Evolutionary conservation across 371 early-diverging fungal genomes (phyloP), one percentile per base, ranked within the genome.

Genomic region (Apophysomyces ossiformis): DNA sequence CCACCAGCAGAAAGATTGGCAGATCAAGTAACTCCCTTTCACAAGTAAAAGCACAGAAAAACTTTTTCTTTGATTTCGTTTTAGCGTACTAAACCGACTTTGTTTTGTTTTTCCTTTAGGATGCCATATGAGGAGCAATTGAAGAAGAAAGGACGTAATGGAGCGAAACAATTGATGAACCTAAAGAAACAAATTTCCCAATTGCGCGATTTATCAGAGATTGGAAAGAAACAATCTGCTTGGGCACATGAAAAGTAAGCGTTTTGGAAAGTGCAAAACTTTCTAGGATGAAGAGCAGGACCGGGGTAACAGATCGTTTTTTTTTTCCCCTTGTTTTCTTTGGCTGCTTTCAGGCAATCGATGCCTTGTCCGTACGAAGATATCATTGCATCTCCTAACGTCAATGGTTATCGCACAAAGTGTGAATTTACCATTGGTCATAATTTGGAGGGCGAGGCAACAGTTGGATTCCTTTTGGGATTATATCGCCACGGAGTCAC

Each of bases 391-490:
- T 93, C 94, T 12, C 95, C 95, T 15, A 68, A 78, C 5, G 26
- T 70, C 4, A 70, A 82, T 38, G 88, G 87, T 1, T 95, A 94
- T 73, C 84, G 94, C 37, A 93, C 83, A 63, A 94, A 94, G 71
- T 92, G 92, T 72, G 94, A 95, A 66, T 94, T 93, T 64, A 84
- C 92, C 0, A 83, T 93, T 60, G 96, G 96, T 11, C 62, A 64
- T 39, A 78, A 90, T 65, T 56, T 77, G 9, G 80, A 89, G 0
- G 89, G 87, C 4, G 70, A 88, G 58, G 64, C 65, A 11, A 73
- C 83, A 0, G 89, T 93, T 38, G 96, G 96, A 1, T 95, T 95
- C 73, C 67, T 89, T 26, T 69, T 89, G 13, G 93, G 93, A 4
- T 59, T 78, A 5, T 93, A 79, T 74, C 81, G 84, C 38, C 85